Conservation (phyloP, 371 early-diverging fungal species). For the Syncephalastrum sp. region DNA sequence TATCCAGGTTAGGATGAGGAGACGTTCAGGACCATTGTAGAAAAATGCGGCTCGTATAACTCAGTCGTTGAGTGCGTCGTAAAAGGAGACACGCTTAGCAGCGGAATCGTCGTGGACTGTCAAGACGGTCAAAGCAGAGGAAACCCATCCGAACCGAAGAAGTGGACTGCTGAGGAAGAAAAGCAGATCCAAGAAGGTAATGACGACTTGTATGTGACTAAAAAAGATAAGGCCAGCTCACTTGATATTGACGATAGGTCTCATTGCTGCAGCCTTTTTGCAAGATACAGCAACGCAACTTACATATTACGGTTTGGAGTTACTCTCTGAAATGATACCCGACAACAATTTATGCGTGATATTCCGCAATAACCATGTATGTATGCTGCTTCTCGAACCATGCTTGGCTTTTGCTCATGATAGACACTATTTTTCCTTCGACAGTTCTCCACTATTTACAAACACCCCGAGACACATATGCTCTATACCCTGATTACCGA, state of each 20-base stretch:
- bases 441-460: slow-evolving; percentile 80
- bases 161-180: slow-evolving; percentile 25
- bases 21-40: slow-evolving; percentile 55
- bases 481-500: slow-evolving; percentile 88
- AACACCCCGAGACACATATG: slow-evolving; percentile 54
- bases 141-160: not conserved
- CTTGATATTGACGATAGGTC: slow-evolving; percentile 28
- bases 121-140: slow-evolving; percentile 7
- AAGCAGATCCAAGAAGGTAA: slow-evolving; percentile 33
- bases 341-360: slow-evolving; percentile 68
- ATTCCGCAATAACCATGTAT: slow-evolving; percentile 92
- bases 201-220: not conserved
- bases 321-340: slow-evolving; percentile 63
- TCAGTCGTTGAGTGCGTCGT: slow-evolving; percentile 78
- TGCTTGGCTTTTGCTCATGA: not conserved
- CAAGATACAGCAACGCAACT: slow-evolving; percentile 79
- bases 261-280: slow-evolving; percentile 67
- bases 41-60: slow-evolving; percentile 69
- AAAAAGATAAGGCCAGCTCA: not conserved
- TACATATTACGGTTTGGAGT: slow-evolving; percentile 75
- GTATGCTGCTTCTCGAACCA: not conserved
- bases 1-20: slow-evolving; percentile 39
- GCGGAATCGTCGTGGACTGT: slow-evolving; percentile 35
- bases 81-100: slow-evolving; percentile 56
- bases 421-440: not conserved